Evolutionary conservation across 2,329 filamentous ascomycete species (phyloP), one percentile per base, ranked within the genome.

Genomic region (Hymenoscyphus occultus): DNA sequence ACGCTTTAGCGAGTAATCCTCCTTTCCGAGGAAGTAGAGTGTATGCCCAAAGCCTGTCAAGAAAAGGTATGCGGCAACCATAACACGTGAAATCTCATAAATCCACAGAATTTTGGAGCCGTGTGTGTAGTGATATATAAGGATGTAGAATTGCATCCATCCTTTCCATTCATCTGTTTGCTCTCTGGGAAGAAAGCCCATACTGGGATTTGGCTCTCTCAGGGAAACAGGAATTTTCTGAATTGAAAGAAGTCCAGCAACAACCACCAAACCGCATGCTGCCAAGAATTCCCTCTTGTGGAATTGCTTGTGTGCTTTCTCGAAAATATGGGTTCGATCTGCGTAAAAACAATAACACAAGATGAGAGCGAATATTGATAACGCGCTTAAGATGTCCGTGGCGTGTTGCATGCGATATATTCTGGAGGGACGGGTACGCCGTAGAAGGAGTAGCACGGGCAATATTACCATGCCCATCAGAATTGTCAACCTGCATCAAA

Each of bases 101-200:
- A 86, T 79, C 71, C 80, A 80, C 4, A 85, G 73, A 2, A 77
- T 72, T 66, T 78, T 77, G 6, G 81, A 83, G 32, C 81, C 82
- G 22, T 82, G 80, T 40, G 84, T 83, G 73, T 85, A 88, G 66
- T 86, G 82, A 70, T 86, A 88, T 13, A 85, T 76, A 19, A 87
- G 75, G 56, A 84, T 77, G 19, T 81, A 74, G 14, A 80, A 78
- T 68, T 88, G 86, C 83, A 89, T 86, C 80, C 85, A 83, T 1
- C 87, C 87, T 76, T 88, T 89, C 81, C 86, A 87, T 72, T 90
- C 87, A 67, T 88, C 81, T 0, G 83, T 84, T 69, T 88, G 84
- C 57, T 82, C 78, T 60, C 86, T 79, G 0, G 82, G 79, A 5
- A 88, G 75, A 62, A 84, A 82, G 1, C 75, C 75, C 45, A 77